These are phyloP conservation scores for Xylaria scruposa DNA, from an alignment of 495 filamentous ascomycete genomes.

Conservation along the genomic window DNA sequence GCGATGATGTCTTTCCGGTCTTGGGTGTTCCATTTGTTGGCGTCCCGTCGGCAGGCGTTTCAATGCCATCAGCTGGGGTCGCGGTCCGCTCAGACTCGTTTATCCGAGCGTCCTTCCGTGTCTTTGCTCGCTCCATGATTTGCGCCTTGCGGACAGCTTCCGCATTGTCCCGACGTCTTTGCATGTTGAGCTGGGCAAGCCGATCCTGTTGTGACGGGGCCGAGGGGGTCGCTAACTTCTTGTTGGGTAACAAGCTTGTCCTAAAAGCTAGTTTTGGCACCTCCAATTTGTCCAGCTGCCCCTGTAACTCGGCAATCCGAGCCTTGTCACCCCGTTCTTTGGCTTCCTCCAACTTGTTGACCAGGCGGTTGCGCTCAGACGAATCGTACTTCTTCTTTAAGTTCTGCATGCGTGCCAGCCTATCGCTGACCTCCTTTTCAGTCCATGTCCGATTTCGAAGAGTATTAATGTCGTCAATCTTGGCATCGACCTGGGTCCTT, in stretches of 20 bases:
- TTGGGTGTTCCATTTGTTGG: conserved; percentile 41
- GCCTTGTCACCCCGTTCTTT: conserved; percentile 66
- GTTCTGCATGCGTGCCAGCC: conserved; percentile 71
- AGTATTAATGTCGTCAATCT: conserved; percentile 80
- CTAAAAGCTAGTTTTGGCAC: conserved; percentile 73
- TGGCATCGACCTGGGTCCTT: conserved; percentile 65
- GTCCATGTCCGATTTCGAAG: conserved; percentile 82
- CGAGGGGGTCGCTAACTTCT: conserved; percentile 47
- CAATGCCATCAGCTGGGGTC: conserved; percentile 50
- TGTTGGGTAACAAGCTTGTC: conserved; percentile 60
- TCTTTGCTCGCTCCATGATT: conserved; percentile 72
- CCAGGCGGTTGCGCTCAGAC: conserved; percentile 67
- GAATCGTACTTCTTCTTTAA: conserved; percentile 65
- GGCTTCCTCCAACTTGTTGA: conserved; percentile 68
- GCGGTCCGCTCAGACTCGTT: conserved; percentile 55
- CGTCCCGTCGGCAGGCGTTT: conserved; percentile 45
- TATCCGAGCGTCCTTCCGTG: conserved; percentile 61
- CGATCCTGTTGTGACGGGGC: conserved; percentile 71
- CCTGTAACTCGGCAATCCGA: conserved; percentile 64
- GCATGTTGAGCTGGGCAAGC: conserved; percentile 74
- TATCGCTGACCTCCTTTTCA: conserved; percentile 76
- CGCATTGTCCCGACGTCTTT: conserved; percentile 78
- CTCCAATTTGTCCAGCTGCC: conserved; percentile 70
- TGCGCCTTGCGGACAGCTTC: conserved; percentile 86
- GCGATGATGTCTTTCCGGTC: conserved; percentile 38